phyloP scores from a whole-genome alignment of 2,329 filamentous ascomycete species.

The Falciphora oryzae region DNA sequence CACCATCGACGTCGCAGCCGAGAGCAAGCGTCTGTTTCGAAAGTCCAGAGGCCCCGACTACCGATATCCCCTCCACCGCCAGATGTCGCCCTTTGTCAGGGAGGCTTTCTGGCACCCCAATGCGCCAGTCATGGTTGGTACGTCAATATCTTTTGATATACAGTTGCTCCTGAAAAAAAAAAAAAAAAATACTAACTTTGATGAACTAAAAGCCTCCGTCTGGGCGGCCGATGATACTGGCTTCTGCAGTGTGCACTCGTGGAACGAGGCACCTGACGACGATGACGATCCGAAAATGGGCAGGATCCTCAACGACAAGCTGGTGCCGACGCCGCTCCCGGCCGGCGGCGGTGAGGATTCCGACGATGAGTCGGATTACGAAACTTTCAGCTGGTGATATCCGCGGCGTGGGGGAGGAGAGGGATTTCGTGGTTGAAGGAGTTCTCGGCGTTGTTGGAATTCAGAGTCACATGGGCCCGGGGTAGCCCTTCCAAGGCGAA shows the following conservation, averaged over 20 bases:
- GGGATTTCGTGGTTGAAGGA: not conserved
- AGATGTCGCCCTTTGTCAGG: slow-evolving; percentile 61
- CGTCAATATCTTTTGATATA: slow-evolving; percentile 23
- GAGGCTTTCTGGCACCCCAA: slow-evolving; percentile 90
- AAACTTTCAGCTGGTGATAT: not conserved
- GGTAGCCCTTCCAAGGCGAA: not conserved
- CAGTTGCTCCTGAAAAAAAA: not conserved
- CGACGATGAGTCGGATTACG: not conserved
- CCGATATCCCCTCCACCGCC: slow-evolving; percentile 3
- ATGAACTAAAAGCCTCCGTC: slow-evolving; percentile 55
- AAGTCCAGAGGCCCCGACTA: not conserved
- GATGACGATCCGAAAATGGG: slow-evolving; percentile 57
- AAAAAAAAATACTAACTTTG: not conserved
- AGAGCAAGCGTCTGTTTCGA: slow-evolving; percentile 5
- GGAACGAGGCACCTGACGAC: slow-evolving; percentile 63
- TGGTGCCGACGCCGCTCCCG: slow-evolving; percentile 32
- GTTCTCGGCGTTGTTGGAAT: not conserved
- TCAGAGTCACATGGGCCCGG: not conserved
- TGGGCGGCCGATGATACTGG: slow-evolving; percentile 75
- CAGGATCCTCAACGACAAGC: slow-evolving; percentile 52
- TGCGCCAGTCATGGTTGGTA: slow-evolving; percentile 68
- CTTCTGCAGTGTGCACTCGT: slow-evolving; percentile 68
- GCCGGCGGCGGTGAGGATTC: not conserved
- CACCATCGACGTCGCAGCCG: slow-evolving; percentile 66
- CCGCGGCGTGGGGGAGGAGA: too few relatives aligned